Evolutionary conservation across 2,329 filamentous ascomycete genomes (phyloP).

Genomic region (Myrmaecium sp.): DNA sequence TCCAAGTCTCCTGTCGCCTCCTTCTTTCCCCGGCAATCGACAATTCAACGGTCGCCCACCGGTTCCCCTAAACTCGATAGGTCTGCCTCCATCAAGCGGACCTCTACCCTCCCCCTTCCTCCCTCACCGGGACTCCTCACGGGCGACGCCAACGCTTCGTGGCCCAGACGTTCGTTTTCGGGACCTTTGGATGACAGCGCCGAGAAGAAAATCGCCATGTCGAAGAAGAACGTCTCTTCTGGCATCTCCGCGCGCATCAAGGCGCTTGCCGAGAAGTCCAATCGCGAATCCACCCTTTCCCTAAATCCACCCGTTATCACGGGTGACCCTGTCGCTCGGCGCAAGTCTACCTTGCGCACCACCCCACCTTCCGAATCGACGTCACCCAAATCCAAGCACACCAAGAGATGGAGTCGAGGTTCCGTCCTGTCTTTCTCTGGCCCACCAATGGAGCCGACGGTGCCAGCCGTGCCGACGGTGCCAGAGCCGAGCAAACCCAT

Average conservation of each 20-base stretch:
- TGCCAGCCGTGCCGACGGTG: too few species aligned
- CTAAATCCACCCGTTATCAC: constrained; percentile 9
- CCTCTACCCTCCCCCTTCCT: background rate
- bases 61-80: constrained; percentile 15
- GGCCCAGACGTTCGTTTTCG: constrained; percentile 7
- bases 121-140: background rate
- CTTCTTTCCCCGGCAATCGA: constrained; percentile 30
- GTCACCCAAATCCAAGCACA: constrained; percentile 11
- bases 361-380: constrained; percentile 15
- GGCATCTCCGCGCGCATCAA: constrained; percentile 93
- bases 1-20: constrained; percentile 70
- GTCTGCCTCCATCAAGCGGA: constrained; percentile 2
- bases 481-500: too few species aligned
- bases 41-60: constrained; percentile 6
- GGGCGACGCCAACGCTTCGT: background rate
- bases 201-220: constrained; percentile 17
- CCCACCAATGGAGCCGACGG: too few species aligned
- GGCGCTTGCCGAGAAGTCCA: constrained; percentile 63
- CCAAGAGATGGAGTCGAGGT: constrained; percentile 13
- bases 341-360: constrained; percentile 22
- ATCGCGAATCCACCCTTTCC: constrained; percentile 28
- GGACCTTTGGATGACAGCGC: constrained; percentile 12
- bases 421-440: constrained; percentile 11
- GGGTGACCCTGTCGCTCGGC: constrained; percentile 12
- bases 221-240: constrained; percentile 72